Base-by-base conservation (phyloP, 176 grass and related monocot species). In the Metroxylon sagu region DNA sequence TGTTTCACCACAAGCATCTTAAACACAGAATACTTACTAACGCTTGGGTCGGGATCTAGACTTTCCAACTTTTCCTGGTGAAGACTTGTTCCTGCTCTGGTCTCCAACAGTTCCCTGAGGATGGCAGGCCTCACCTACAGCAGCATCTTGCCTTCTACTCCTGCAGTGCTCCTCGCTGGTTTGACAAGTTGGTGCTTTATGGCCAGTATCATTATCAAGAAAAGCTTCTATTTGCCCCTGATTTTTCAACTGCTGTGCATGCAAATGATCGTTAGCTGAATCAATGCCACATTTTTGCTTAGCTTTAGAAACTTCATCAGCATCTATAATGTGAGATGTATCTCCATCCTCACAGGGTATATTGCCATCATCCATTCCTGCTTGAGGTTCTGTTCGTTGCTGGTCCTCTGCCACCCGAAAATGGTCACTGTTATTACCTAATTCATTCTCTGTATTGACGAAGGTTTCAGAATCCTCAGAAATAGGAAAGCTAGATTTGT, bases 1-100 rank as follows among this genome's bases (percentile, higher is more conserved):
- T 12, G 35, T 12, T 43, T 43, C 35, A 12, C 35, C 35, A 12
- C 8, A 12, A 8, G 31, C 19, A 4, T 16, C 26, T 16, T 39
- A 19, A 19, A 51, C 1, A 18, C 31, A 68, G 19, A 16, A 43
- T 56, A 88, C 79, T 83, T 73, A 83, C 76, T 74, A 77, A 30
- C 56, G 77, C 69, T 71, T 74, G 15, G 53, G 39, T 50, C 43
- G 51, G 66, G 16, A 53, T 28, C 55, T 51, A 61, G 15, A 67
- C 5, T 52, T 77, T 26, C 17, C 59, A 66, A 62, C 70, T 14
- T 68, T 80, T 65, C 50, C 52, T 49, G 59, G 64, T 29, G 70
- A 89, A 71, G 70, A 57, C 16, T 70, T 63, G 29, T 59, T 18
- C 49, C 60, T 53, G 48, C 50, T 67, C 27, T 82, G 70, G 19